phyloP scores from a whole-genome alignment of 2,329 filamentous ascomycete genomes.

The Epichloe gansuensis region DNA sequence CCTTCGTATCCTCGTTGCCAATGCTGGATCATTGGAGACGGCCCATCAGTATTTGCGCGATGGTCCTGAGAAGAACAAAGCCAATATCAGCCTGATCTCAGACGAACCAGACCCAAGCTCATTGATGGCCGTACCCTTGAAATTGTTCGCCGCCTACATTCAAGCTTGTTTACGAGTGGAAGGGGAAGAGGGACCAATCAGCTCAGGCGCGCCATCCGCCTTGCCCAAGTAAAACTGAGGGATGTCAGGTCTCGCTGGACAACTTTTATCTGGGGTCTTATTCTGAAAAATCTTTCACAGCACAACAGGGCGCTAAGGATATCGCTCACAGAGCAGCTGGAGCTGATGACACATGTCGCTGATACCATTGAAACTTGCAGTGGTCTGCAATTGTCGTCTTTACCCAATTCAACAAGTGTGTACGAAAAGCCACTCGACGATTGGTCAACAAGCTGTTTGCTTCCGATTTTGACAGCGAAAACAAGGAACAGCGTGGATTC shows the following conservation, averaged over 20 bases:
- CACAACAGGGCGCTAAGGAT: conserved; percentile 17
- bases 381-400: conserved; percentile 12
- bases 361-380: conserved; percentile 17
- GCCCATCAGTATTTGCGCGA: conserved; percentile 40
- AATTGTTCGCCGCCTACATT: conserved; percentile 39
- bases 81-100: conserved; percentile 10
- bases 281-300: conserved; percentile 22
- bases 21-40: conserved; percentile 34
- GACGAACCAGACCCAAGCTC: conserved; percentile 13
- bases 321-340: conserved; percentile 18
- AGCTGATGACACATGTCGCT: conserved; percentile 15
- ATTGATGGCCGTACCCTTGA: conserved; percentile 16
- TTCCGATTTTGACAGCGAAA: not conserved
- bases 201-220: conserved; percentile 19
- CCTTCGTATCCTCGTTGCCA: conserved; percentile 42
- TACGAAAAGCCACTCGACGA: conserved; percentile 12
- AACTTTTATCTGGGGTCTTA: conserved; percentile 20
- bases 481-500: not conserved
- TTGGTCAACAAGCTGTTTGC: conserved; percentile 13
- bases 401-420: conserved; percentile 12
- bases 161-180: conserved; percentile 15
- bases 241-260: conserved; percentile 16
- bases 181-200: conserved; percentile 12
- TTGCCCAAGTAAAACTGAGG: conserved; percentile 16
- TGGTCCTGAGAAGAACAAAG: conserved; percentile 16